Evolutionary conservation across 2,329 filamentous ascomycete genomes (phyloP), one percentile per base, ranked within the genome.

Genomic region (Alternaria gaisen): DNA sequence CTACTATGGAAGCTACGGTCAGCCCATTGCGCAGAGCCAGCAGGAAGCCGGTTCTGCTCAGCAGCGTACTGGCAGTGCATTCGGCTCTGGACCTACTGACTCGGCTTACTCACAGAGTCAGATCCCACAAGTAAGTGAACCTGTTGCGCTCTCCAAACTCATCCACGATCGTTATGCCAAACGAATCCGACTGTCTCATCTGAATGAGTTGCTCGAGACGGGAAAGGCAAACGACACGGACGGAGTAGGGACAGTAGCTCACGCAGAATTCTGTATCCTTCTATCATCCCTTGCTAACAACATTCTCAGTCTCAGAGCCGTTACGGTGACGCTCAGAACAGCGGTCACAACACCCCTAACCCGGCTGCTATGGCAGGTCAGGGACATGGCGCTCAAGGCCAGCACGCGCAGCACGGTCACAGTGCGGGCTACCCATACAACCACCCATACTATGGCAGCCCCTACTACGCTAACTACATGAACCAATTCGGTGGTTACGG

Each of bases 291-390:
- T 38, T 53, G 22, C 71, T 74, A 58, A 74, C 66, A 54, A 56
- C 11, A 7, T 36, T 43, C 58, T 53, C 67, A 79, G 72, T 59
- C 68, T 40, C 92, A 94, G 77, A 91, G 88, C 77, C 90, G 90
- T 69, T 90, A 90, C 72, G 86, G 88, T 64, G 93, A 97, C 56
- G 86, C 87, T 63, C 91, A 93, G 73, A 93, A 90, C 82, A 97
- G 93, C 77, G 94, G 93, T 44, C 91, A 95, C 78, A 94, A 91
- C 72, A 97, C 94, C 3, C 94, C 94, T 36, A 95, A 96, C 81
- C 93, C 94, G 28, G 85, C 90, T 28, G 85, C 90, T 41, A 79
- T 87, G 61, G 84, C 85, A 60, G 82, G 80, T 53, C 85, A 86
- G 60, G 75, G 87, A 65, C 80, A 81, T 56, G 81, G 81, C 51